These are phyloP conservation scores for Suillus decipiens DNA, from an alignment of 768 basidiomycete species.

Conservation along the genomic window DNA sequence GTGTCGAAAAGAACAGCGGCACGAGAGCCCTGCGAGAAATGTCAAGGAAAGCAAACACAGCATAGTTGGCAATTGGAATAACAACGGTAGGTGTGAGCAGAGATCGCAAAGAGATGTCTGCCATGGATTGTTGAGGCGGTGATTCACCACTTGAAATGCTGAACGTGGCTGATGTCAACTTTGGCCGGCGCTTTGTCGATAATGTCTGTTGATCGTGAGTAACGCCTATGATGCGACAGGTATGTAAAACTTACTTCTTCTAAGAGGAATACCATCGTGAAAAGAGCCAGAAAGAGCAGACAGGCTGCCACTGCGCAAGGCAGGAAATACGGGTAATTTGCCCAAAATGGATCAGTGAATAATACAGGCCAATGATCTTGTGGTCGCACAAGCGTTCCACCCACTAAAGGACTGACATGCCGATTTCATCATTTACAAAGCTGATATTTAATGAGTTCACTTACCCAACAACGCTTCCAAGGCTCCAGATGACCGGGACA, in stretches of 20 bases:
- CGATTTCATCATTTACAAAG: background rate
- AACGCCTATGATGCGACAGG: too few relatives aligned
- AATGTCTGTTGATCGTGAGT: background rate
- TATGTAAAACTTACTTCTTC: constrained; percentile 30
- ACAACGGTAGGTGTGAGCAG: constrained; percentile 37
- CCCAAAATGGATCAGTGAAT: constrained; percentile 44
- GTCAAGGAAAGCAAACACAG: constrained; percentile 43
- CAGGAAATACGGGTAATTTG: constrained; percentile 38
- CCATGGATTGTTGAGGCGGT: background rate
- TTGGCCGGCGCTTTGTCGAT: background rate
- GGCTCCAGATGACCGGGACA: constrained; percentile 29
- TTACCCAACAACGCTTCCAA: constrained; percentile 37
- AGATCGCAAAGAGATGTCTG: constrained; percentile 33
- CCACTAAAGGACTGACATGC: constrained; percentile 60
- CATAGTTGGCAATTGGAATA: constrained; percentile 45
- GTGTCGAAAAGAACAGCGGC: constrained; percentile 48
- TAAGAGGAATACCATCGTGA: constrained; percentile 24
- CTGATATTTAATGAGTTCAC: constrained; percentile 1
- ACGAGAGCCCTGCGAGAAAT: constrained; percentile 40
- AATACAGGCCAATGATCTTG: constrained; percentile 52
- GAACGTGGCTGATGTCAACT: background rate
- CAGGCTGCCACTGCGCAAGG: constrained; percentile 31
- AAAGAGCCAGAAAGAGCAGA: constrained; percentile 12
- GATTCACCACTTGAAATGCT: background rate
- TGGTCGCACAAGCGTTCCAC: constrained; percentile 56